phyloP scores from a whole-genome alignment of 768 basidiomycete species.

The Dictyophora rubrovolvata region DNA sequence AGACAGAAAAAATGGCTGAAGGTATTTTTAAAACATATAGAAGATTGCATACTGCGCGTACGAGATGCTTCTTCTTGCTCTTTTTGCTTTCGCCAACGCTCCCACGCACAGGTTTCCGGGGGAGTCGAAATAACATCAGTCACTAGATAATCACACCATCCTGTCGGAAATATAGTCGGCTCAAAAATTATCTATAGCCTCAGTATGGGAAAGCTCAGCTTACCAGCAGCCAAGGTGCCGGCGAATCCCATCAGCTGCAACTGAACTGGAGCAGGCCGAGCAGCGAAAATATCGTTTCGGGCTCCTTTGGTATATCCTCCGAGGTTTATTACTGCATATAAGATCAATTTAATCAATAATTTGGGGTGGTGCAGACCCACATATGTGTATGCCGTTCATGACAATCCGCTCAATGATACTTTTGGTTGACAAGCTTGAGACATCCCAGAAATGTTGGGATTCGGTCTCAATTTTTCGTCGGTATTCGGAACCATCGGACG shows the following conservation, averaged over 20 bases:
- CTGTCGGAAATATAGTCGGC: constrained; percentile 14
- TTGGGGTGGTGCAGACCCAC: constrained; percentile 19
- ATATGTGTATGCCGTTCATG: constrained; percentile 36
- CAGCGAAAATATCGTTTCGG: constrained; percentile 42
- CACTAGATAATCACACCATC: constrained; percentile 40
- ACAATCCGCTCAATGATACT: constrained; percentile 30
- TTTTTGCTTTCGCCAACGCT: constrained; percentile 18
- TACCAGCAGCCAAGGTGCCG: constrained; percentile 33
- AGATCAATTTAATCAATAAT: neutral
- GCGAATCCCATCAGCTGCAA: constrained; percentile 43
- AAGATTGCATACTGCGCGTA: neutral
- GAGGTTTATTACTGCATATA: constrained; percentile 30
- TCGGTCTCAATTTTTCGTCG: constrained; percentile 33
- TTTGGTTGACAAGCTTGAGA: constrained; percentile 28
- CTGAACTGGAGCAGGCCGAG: constrained; percentile 38
- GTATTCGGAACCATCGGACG: constrained; percentile 36
- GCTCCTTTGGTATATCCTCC: constrained; percentile 45
- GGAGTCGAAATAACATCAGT: constrained; percentile 37
- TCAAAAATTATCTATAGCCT: neutral
- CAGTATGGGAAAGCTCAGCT: constrained; percentile 7
- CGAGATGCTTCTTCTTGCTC: constrained; percentile 6
- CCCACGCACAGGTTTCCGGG: constrained; percentile 25
- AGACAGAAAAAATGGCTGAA: neutral
- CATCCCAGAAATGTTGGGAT: constrained; percentile 31
- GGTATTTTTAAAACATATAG: neutral